Evolutionary conservation across 1,284 basidiomycete species (phyloP).

Genomic region (Boletus smithii): DNA sequence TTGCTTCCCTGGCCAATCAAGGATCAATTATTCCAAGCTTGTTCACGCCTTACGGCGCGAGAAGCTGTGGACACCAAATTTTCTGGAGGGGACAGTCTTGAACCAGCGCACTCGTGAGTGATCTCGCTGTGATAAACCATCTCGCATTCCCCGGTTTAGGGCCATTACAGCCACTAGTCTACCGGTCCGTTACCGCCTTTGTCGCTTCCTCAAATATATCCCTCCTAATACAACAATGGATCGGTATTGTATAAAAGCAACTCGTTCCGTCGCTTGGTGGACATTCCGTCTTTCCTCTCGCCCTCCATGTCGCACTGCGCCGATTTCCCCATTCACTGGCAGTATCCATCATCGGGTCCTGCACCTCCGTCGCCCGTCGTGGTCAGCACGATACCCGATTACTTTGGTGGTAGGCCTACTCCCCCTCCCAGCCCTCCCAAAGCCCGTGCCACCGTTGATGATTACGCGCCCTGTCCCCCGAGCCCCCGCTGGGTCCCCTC

Average conservation of each 20-base stretch:
- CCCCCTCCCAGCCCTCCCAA: constrained; percentile 11
- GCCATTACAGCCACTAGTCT: constrained; percentile 76
- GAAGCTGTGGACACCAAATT: constrained; percentile 77
- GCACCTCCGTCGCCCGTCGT: constrained; percentile 13
- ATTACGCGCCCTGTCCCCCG: constrained; percentile 17
- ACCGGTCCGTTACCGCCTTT: constrained; percentile 29
- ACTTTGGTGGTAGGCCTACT: constrained; percentile 5
- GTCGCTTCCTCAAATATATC: neutral
- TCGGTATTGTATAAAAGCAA: constrained; percentile 24
- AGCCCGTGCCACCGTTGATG: neutral
- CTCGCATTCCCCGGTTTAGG: constrained; percentile 73
- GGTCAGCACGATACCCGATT: neutral
- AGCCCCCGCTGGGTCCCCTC: constrained; percentile 7
- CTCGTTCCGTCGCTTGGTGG: neutral
- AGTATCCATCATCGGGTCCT: neutral
- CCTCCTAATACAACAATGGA: constrained; percentile 3
- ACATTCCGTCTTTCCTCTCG: constrained; percentile 1
- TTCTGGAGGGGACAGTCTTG: constrained; percentile 87
- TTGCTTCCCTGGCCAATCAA: constrained; percentile 84
- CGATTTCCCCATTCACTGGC: neutral
- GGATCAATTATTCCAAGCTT: constrained; percentile 74
- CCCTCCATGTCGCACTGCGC: neutral
- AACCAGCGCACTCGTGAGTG: constrained; percentile 75
- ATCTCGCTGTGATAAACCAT: constrained; percentile 60
- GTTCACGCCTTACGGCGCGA: constrained; percentile 58